Conservation (phyloP, 2,329 filamentous ascomycete species). For the Stachybotrys echinatus region DNA sequence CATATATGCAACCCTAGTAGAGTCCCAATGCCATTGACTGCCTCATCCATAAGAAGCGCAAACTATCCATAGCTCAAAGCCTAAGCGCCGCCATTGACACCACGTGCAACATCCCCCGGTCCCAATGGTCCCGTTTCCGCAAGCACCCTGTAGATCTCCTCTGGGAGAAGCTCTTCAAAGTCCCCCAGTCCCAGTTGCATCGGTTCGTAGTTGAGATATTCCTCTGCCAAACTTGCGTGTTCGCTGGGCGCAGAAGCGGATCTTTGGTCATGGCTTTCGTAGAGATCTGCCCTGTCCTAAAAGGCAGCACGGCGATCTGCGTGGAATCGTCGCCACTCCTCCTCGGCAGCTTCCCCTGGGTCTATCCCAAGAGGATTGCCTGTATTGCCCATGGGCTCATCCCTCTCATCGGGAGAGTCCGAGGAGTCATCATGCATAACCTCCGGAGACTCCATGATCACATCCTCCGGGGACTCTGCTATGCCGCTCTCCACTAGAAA, state of each 20-base stretch:
- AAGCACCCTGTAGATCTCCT: constrained; percentile 18
- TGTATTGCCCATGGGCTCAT: not conserved
- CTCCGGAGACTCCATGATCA: constrained; percentile 25
- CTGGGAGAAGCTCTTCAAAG: constrained; percentile 21
- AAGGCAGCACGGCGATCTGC: constrained; percentile 11
- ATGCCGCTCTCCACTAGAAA: constrained; percentile 19
- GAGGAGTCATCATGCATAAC: constrained; percentile 15
- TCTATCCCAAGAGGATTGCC: not conserved
- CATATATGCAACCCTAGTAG: constrained; percentile 5
- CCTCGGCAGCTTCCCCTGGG: not conserved
- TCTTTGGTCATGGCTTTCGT: constrained; percentile 9
- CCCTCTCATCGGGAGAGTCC: constrained; percentile 11
- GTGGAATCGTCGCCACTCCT: constrained; percentile 7
- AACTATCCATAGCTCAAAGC: no score
- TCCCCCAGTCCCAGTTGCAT: constrained; percentile 9
- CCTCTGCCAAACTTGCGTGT: constrained; percentile 4
- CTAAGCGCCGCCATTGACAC: not conserved
- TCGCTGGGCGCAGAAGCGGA: constrained; percentile 3
- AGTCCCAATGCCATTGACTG: not conserved
- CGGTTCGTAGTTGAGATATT: not conserved
- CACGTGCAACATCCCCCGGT: constrained; percentile 10
- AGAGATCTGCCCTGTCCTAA: constrained; percentile 13
- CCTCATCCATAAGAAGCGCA: not conserved
- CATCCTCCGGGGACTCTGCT: constrained; percentile 20
- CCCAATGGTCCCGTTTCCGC: constrained; percentile 6